Evolutionary conservation across 2,329 filamentous ascomycete genomes (phyloP), one percentile per base, ranked within the genome.

Genomic region (Pestalotiopsis sp.): DNA sequence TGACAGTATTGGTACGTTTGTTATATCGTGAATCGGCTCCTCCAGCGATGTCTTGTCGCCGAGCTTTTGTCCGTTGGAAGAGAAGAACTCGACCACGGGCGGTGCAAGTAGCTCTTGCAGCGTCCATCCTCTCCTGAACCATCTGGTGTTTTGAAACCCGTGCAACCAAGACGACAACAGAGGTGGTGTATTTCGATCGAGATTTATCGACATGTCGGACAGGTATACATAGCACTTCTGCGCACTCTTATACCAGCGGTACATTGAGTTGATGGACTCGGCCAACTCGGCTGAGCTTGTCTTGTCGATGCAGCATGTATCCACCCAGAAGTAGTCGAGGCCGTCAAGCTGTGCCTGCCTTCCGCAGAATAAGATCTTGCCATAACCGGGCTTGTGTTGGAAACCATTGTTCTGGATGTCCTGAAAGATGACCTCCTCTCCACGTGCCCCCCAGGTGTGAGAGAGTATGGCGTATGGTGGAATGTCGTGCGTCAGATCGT

Each of bases 21-120:
- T 79, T 5, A 75, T 71, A 9, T 72, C 57, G 65, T 73, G 69
- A 49, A 78, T 72, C 9, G 65, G 39, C 23, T 70, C 31, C 65
- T 69, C 69, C 20, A 77, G 71, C 20, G 69, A 70, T 25, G 7
- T 68, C 68, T 76, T 78, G 57, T 72, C 68, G 31, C 77, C 76
- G 12, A 79, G 69, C 9, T 49, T 59, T 23, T 38, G 41, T n/a
- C 72, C 64, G 3, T 75, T 72, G 5, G 64, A 41, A 4, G 71
- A 67, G 52, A 74, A 79, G 71, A 79, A 79, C 36, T 74, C 72
- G 36, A 78, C 73, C 3, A 49, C 66, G 58, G 23, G 14, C 4
- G 76, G 77, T 7, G 76, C 76, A 14, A 67, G 11, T 17, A 67
- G 38, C 58, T 67, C 65, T 39, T 67, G 65, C 7, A 67, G 6